Conservation (phyloP, 768 basidiomycete genomes). For the Tricholoma sp. region DNA sequence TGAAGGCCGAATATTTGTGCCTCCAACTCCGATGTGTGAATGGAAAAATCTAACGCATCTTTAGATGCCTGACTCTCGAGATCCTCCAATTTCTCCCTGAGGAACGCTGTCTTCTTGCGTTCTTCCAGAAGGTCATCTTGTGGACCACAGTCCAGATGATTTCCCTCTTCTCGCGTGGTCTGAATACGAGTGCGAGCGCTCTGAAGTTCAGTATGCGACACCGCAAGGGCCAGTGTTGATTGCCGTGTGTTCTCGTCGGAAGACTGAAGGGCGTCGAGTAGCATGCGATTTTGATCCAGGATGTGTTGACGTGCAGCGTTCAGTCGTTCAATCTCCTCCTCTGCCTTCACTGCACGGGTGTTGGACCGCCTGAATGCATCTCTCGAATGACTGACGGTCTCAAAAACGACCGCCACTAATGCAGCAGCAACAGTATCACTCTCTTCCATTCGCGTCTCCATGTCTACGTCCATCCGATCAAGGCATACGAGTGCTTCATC, state of each 20-base stretch:
- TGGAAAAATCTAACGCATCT: constrained; percentile 11
- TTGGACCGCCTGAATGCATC: constrained; percentile 13
- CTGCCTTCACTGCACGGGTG: constrained; percentile 1
- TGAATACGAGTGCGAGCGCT: constrained; percentile 5
- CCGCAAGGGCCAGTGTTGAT: constrained; percentile 21
- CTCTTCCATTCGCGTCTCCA: constrained; percentile 31
- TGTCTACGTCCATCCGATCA: constrained; percentile 60
- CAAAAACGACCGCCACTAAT: constrained; percentile 33
- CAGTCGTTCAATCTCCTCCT: constrained; percentile 8
- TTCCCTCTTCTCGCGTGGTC: background rate
- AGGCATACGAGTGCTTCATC: constrained; percentile 53
- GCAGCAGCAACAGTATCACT: constrained; percentile 31
- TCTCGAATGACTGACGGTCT: constrained; percentile 30
- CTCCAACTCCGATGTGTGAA: constrained; percentile 18
- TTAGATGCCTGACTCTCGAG: constrained; percentile 12
- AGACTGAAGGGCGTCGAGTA: background rate
- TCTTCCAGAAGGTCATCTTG: constrained; percentile 6
- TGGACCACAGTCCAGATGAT: no score
- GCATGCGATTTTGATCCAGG: constrained; percentile 5
- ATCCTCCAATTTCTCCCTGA: constrained; percentile 9
- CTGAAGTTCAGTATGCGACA: constrained; percentile 13
- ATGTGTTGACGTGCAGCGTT: constrained; percentile 7
- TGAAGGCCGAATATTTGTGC: constrained; percentile 17
- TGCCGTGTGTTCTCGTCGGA: constrained; percentile 14
- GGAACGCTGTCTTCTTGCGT: background rate